Conservation (phyloP, 192 early-diverging fungal species). For the Pilaira anomala region DNA sequence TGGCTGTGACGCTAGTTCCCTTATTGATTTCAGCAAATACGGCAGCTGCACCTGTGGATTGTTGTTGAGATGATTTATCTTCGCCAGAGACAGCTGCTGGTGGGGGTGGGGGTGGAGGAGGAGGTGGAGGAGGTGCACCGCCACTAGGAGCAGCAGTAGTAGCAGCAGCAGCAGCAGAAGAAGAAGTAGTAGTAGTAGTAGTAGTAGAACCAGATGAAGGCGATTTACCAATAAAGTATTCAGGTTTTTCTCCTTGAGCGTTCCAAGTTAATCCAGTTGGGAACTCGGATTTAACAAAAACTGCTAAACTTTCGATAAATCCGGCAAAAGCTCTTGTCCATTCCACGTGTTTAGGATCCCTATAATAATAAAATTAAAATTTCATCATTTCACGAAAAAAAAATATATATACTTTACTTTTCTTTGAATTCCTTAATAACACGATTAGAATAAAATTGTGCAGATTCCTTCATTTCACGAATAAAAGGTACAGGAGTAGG, state of each 20-base stretch:
- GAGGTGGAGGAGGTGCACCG: slow-evolving; percentile 48
- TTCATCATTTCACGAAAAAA: too few species aligned
- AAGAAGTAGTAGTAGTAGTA: slow-evolving; percentile 40
- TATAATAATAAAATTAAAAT: slow-evolving; percentile 28
- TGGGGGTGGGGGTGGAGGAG: slow-evolving; percentile 59
- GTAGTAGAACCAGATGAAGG: slow-evolving; percentile 34
- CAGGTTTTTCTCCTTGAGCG: slow-evolving; percentile 66
- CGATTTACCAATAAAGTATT: slow-evolving; percentile 34
- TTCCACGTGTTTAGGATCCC: slow-evolving; percentile 77
- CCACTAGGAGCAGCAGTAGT: slow-evolving; percentile 44
- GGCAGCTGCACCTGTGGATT: slow-evolving; percentile 47
- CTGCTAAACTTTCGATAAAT: slow-evolving; percentile 71
- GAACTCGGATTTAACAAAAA: slow-evolving; percentile 87
- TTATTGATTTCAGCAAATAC: slow-evolving; percentile 88
- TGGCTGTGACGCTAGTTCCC: slow-evolving; percentile 66
- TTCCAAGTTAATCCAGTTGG: slow-evolving; percentile 93
- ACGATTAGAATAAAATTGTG: slow-evolving; percentile 89
- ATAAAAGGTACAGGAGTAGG: slow-evolving; percentile 85
- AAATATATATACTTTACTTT: slow-evolving; percentile 70
- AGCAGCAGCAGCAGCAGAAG: slow-evolving; percentile 42
- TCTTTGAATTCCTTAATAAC: slow-evolving; percentile 89
- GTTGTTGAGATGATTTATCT: slow-evolving; percentile 15
- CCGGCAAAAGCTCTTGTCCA: slow-evolving; percentile 76
- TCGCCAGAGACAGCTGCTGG: slow-evolving; percentile 32
- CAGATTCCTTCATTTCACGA: slow-evolving; percentile 84